Evolutionary conservation across 1,139 yeast species (phyloP), one percentile per base, ranked within the genome.

Genomic region (Suhomyces atakaporum): DNA sequence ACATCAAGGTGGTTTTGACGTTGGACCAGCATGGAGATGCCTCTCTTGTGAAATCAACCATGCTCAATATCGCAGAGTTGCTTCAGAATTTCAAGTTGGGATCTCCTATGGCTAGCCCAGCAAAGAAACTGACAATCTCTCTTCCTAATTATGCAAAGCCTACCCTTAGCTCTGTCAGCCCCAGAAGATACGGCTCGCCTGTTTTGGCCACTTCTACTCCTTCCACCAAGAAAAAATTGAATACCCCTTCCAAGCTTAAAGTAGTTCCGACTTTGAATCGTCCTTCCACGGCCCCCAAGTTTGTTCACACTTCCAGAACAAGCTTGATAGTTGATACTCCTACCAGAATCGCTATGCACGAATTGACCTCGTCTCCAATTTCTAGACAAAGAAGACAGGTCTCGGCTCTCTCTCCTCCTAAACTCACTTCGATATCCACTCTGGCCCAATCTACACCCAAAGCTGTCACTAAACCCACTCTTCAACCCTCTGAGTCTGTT

Each of bases 111-210:
- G 11, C 43, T 8, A 35, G 37, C 9, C 36, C 46, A 16, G 25
- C 19, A 26, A 38, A 29, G 15, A 27, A 16, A 15, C 13, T 32
- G 10, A n/a, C 7, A 24, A 11, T 25, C 15, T 16, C 32, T 4
- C 32, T 53, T 19, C 66, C 66, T 8, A 51, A 54, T 44, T 62
- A 66, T 35, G 63, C 70, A 3, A 53, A 53, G 33, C 69, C 71
- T 10, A 64, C 70, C 0, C 39, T 50, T 5, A 42, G 64, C 7
- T 58, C 61, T 3, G 29, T 42, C 16, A 48, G 53, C 25, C 58
- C 62, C 4, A 32, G 30, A 12, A 31, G 13, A 22, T 3, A 13
- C 2, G 10, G 23, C 7, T 6, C 23, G 16, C 11, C 31, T 4
- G 24, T 2, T 7, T 7, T 20, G 22, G 36, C 36, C 4, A 24